Conservation (phyloP, 2,329 filamentous ascomycete species). For the Stagonosporopsis vannaccii region DNA sequence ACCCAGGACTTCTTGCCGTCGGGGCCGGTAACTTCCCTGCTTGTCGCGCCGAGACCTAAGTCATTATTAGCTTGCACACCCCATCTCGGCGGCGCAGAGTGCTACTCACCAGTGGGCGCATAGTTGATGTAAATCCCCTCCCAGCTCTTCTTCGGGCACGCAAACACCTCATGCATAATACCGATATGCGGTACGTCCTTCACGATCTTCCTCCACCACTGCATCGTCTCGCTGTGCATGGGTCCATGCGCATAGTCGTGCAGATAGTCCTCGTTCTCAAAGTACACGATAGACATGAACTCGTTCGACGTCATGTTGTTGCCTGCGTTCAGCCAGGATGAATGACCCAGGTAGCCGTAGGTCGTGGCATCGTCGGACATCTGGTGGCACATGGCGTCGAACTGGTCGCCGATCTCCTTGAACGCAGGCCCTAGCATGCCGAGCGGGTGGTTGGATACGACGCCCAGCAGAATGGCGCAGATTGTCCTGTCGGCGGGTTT, state of each 20-base stretch:
- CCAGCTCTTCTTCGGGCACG: slow-evolving; percentile 21
- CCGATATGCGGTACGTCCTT: slow-evolving; percentile 14
- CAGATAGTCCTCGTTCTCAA: slow-evolving; percentile 20
- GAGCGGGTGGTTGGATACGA: slow-evolving; percentile 17
- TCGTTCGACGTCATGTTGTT: slow-evolving; percentile 14
- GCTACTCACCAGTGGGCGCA: slow-evolving; percentile 15
- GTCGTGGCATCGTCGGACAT: slow-evolving; percentile 1
- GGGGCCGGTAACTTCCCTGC: slow-evolving; percentile 12
- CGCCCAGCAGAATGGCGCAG: slow-evolving; percentile 19
- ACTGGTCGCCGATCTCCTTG: slow-evolving; percentile 14
- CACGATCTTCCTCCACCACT: slow-evolving; percentile 16
- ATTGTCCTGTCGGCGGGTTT: slow-evolving; percentile 2
- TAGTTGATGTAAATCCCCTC: slow-evolving; percentile 24
- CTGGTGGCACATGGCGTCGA: slow-evolving; percentile 7
- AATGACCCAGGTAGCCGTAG: slow-evolving; percentile 12
- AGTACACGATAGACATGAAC: slow-evolving; percentile 16
- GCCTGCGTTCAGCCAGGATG: slow-evolving; percentile 9
- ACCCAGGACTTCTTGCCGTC: slow-evolving; percentile 20
- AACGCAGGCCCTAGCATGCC: slow-evolving; percentile 19
- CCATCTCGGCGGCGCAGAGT: not conserved
- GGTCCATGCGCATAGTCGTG: slow-evolving; percentile 19
- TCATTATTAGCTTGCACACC: not conserved
- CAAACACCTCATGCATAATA: slow-evolving; percentile 23
- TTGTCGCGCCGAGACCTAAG: slow-evolving; percentile 17
- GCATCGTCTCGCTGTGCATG: slow-evolving; percentile 12